These are phyloP conservation scores for Castanospermum australe DNA, from an alignment of 306 rosid genomes.

Conservation along the genomic window DNA sequence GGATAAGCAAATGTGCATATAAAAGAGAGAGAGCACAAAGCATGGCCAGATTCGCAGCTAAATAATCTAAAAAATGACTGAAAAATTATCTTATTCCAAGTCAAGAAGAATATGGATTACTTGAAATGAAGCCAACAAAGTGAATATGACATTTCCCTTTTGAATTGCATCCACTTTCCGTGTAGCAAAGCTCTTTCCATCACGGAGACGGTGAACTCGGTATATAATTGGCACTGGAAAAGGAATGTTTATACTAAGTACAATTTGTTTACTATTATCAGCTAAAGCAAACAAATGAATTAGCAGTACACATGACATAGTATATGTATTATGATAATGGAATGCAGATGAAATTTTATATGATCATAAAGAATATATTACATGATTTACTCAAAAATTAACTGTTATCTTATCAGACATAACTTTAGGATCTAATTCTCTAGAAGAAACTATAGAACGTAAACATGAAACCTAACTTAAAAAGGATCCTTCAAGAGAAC, in stretches of 20 bases:
- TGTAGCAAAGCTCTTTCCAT: conserved; percentile 84
- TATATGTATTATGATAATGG: background rate
- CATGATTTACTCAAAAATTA: conserved; percentile 5
- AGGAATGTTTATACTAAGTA: conserved; percentile 12
- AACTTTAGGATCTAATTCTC: conserved; percentile 6
- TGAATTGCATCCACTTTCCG: conserved; percentile 91
- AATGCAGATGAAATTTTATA: background rate
- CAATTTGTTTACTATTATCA: conserved; percentile 13
- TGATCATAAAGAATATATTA: background rate
- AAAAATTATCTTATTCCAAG: background rate
- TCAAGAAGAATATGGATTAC: conserved; percentile 46
- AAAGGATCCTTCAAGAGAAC: background rate
- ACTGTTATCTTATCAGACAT: background rate
- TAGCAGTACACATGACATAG: background rate
- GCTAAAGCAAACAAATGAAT: conserved; percentile 18
- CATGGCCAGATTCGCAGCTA: background rate
- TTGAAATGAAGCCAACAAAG: conserved; percentile 83
- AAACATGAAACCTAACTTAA: conserved; percentile 5
- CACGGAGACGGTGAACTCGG: conserved; percentile 74
- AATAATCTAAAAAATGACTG: background rate
- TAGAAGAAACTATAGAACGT: background rate
- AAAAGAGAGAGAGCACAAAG: background rate
- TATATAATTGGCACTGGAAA: conserved; percentile 85
- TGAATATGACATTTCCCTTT: conserved; percentile 75
- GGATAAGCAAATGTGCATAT: background rate